Base-by-base conservation (phyloP, 192 early-diverging fungal genomes). In the Coemansia sp. region DNA sequence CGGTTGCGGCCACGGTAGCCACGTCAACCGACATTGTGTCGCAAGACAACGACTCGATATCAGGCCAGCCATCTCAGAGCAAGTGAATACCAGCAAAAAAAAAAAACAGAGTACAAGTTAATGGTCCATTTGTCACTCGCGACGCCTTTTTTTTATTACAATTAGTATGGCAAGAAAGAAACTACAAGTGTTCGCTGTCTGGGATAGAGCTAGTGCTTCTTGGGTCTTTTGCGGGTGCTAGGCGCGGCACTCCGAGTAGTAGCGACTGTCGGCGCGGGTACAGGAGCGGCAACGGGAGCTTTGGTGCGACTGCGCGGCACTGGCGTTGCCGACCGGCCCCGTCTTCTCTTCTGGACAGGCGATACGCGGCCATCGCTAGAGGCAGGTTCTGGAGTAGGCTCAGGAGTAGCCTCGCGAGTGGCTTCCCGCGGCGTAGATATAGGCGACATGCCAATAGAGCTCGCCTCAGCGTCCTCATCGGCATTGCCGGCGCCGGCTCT, bases 241-340 rank as follows among this genome's bases (percentile, higher is more conserved):
- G 72, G 33, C n/a, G 63, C 61, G 0, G 70, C 21, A 56, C 59
- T 70, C 34, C 73, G 73, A 9, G 73, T 62, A 12, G 62, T 18
- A 38, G 75, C 75, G 16, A 72, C 31, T 11, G 68, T 58, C 42
- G 53, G 63, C 33, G 68, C 61, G 14, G 59, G 66, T 21, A 69
- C 73, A 1, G 78, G 78, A 11, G 78, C 72, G 33, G 73, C 57
- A 35, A 69, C 56, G 16, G 56, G 56, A 1, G 34, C 18, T 45
- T 81, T 81, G 25, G 69, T 21, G 16, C 78, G 65, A 47, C 60
- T 75, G 42, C 78, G 69, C 14, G 59, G 66, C 21, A 81, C 78
- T 3, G 78, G 78, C 8, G 78, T 81, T 12, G 73, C 61, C 43
- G 78, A 71, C 55, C 73, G 73, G 6, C 69, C 73, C 9, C 61